Evolutionary conservation across 1,139 yeast species (phyloP), one percentile per base, ranked within the genome.

Genomic region (Eremothecium sinecaudum): DNA sequence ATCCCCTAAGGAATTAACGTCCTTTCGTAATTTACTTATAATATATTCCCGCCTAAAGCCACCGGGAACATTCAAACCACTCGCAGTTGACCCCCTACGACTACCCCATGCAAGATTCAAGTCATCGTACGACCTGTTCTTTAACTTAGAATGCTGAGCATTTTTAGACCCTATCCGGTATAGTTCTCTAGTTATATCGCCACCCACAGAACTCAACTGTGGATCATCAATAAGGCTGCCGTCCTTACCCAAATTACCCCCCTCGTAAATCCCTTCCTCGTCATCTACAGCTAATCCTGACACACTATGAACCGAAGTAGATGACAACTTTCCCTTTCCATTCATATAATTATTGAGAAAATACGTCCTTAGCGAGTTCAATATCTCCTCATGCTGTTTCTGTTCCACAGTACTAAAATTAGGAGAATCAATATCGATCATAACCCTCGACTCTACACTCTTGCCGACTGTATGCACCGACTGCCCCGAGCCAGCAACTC

Each of bases 31-130:
- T 38, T 59, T 59, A 42, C 63, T 55, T 10, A 69, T 58, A 23
- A 79, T 58, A 47, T 68, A 79, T 40, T 77, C 82, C 46, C 92
- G 64, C 51, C 92, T 65, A 51, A 80, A 80, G 0, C 90, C 90
- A 28, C 92, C 92, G 0, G 90, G 90, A 7, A 80, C 78, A 45
- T 79, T 75, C 28, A 80, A 57, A 1, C 75, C 75, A 39, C 81
- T 70, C 1, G 87, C 90, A 14, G 68, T 63, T 0, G 83, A 75
- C 8, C 71, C 74, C 45, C 86, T 63, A 26, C 38, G 41, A 5
- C 42, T 38, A 11, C 17, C 44, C 11, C 38, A 31, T 12, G 49
- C 28, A 31, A 53, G 42, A 9, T 32, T 35, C 14, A 54, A 38
- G 34, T 53, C 56, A 15, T 59, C 58, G 14, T 50, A 41, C 1